Percentiles rank a stretch among this genome's conserved stretches.
phyloP scores from a whole-genome alignment of 2,329 filamentous ascomycete genomes.

The Arthrocladium fulminans region DNA sequence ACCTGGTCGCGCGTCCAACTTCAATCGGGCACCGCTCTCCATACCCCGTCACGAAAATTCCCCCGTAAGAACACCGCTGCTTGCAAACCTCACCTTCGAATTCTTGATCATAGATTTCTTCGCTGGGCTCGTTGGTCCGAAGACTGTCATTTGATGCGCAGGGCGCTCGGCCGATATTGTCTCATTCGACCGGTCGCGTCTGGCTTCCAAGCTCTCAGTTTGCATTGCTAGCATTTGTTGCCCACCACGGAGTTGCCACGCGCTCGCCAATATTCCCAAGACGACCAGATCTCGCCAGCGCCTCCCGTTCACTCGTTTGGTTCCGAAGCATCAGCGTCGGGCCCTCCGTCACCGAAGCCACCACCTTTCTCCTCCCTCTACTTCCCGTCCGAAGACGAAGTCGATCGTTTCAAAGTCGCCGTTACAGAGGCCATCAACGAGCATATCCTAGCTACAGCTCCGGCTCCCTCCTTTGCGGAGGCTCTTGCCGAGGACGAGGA shows the following conservation, averaged over 20 bases:
- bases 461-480: conserved; percentile 44
- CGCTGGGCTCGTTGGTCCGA: not conserved
- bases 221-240: conserved; percentile 9
- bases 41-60: not conserved
- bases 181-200: conserved; percentile 13
- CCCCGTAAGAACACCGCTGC: too few species aligned
- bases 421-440: conserved; percentile 42
- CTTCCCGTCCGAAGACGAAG: conserved; percentile 39
- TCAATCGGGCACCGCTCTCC: not conserved
- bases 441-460: conserved; percentile 42
- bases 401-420: conserved; percentile 32
- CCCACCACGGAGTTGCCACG: conserved; percentile 38
- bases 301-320: conserved; percentile 32
- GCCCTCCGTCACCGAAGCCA: conserved; percentile 46
- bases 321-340: conserved; percentile 37
- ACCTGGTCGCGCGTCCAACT: not conserved
- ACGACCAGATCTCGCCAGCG: conserved; percentile 32
- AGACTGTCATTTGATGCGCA: not conserved
- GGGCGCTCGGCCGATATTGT: not conserved
- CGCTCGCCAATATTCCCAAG: conserved; percentile 29
- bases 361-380: conserved; percentile 58
- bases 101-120: not conserved
- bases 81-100: not conserved
- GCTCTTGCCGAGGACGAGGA: conserved; percentile 35
- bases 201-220: conserved; percentile 10